phyloP scores from a whole-genome alignment of 345 rosid species.

The Dipteronia sinensis region DNA sequence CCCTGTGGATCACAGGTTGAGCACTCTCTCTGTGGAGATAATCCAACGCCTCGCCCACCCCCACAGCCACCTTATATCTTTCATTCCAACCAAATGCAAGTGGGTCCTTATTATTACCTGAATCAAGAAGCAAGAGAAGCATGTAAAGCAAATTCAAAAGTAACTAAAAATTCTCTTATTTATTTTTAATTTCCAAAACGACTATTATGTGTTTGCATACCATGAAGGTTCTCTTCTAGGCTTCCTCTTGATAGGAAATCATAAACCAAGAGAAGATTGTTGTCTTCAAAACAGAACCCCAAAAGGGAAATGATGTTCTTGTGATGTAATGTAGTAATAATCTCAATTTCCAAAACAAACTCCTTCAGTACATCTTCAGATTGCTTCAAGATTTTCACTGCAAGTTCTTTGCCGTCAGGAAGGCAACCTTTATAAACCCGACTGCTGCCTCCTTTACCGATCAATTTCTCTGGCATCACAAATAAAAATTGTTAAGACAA shows the following conservation, averaged over 20 bases:
- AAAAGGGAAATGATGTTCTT: constrained; percentile 75
- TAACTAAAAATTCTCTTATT: neutral
- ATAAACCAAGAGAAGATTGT: constrained; percentile 73
- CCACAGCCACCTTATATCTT: constrained; percentile 83
- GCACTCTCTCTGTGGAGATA: constrained; percentile 71
- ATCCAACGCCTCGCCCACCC: constrained; percentile 88
- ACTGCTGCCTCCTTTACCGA: constrained; percentile 96
- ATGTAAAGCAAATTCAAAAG: constrained; percentile 2
- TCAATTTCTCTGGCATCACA: constrained; percentile 62
- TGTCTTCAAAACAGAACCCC: constrained; percentile 84
- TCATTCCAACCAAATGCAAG: constrained; percentile 71
- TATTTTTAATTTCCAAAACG: neutral
- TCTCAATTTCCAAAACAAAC: constrained; percentile 79
- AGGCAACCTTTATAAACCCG: constrained; percentile 80
- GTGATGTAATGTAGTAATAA: constrained; percentile 71
- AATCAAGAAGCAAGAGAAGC: constrained; percentile 6
- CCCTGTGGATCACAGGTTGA: constrained; percentile 80
- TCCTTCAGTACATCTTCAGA: constrained; percentile 71
- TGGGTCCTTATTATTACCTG: constrained; percentile 65
- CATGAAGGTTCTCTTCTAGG: constrained; percentile 93
- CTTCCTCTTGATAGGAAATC: constrained; percentile 90
- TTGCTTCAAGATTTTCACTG: constrained; percentile 87
- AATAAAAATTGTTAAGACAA: neutral
- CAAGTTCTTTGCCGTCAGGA: constrained; percentile 79
- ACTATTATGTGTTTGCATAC: constrained; percentile 33